Percentiles rank a stretch among this genome's conserved stretches.
Conservation (phyloP, 148 eudicot species). For the Chenopodium berlandieri region DNA sequence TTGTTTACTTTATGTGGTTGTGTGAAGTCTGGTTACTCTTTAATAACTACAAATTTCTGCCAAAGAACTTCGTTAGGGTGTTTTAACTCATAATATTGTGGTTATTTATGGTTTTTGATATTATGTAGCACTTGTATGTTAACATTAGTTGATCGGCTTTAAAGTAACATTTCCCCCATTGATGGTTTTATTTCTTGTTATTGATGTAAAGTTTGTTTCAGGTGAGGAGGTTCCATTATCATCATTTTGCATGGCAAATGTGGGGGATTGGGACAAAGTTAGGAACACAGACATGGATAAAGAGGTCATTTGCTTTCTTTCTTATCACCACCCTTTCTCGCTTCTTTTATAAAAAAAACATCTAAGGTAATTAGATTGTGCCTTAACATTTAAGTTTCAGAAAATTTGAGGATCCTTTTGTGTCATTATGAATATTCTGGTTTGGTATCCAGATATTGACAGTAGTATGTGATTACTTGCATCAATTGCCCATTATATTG, state of each 20-base stretch:
- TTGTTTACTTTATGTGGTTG: too few species aligned
- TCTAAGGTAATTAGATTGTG: conserved; percentile 12
- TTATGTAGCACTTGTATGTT: not conserved
- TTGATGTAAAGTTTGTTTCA: conserved; percentile 39
- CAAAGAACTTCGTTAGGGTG: not conserved
- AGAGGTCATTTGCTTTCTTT: conserved; percentile 56
- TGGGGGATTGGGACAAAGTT: conserved; percentile 83
- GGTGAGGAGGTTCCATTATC: conserved; percentile 80
- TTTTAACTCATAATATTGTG: not conserved
- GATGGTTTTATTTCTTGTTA: conserved; percentile 2
- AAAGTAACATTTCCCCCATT: not conserved
- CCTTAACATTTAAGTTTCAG: not conserved
- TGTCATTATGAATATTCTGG: not conserved
- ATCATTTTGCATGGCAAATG: conserved; percentile 73
- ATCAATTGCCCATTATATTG: not conserved
- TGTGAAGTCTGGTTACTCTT: not conserved
- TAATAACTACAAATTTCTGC: not conserved
- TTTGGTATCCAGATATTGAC: not conserved
- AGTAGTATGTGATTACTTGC: not conserved
- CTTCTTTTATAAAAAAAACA: conserved; percentile 10
- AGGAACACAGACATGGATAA: conserved; percentile 95
- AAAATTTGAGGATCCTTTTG: not conserved
- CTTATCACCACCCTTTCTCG: conserved; percentile 24
- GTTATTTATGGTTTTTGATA: not conserved
- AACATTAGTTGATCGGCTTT: not conserved